Conservation (phyloP, 2,329 filamentous ascomycete genomes). For the Fusarium sp. region DNA sequence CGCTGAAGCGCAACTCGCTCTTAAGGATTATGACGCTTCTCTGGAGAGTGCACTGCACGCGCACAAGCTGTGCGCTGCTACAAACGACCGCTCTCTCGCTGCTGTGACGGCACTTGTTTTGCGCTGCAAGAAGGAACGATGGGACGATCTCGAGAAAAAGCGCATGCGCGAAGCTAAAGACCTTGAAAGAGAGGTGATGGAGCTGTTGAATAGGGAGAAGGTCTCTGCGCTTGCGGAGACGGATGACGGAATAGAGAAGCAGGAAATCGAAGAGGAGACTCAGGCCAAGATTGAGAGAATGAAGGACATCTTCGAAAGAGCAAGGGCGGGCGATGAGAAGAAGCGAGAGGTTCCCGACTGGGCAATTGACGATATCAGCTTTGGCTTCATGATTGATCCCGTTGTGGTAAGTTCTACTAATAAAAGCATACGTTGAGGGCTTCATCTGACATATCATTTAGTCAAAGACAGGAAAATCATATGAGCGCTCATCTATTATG, state of each 20-base stretch:
- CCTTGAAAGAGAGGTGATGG: slow-evolving; percentile 71
- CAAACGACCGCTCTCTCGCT: slow-evolving; percentile 74
- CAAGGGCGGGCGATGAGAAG: slow-evolving; percentile 58
- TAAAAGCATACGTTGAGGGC: not conserved
- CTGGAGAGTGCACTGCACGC: slow-evolving; percentile 76
- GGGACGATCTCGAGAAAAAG: slow-evolving; percentile 78
- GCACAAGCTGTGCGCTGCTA: slow-evolving; percentile 75
- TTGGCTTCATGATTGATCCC: slow-evolving; percentile 79
- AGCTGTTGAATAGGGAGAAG: slow-evolving; percentile 61
- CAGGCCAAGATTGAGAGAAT: slow-evolving; percentile 60
- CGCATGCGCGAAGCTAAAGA: slow-evolving; percentile 67
- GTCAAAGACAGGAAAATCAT: slow-evolving; percentile 90
- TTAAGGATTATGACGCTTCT: slow-evolving; percentile 75
- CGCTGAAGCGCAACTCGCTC: slow-evolving; percentile 82
- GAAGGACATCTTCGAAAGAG: slow-evolving; percentile 63
- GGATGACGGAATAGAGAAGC: slow-evolving; percentile 61
- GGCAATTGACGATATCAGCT: slow-evolving; percentile 80
- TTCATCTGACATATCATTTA: slow-evolving; percentile 43
- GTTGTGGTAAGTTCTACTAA: slow-evolving; percentile 61
- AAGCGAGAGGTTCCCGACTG: slow-evolving; percentile 77
- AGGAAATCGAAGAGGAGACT: slow-evolving; percentile 62
- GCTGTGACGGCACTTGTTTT: slow-evolving; percentile 81
- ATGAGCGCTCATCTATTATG: slow-evolving; percentile 86
- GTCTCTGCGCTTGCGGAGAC: slow-evolving; percentile 56
- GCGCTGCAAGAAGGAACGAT: slow-evolving; percentile 84